Evolutionary conservation across 805 yeast species (phyloP).

Genomic region (Ogataea glucozyma): DNA sequence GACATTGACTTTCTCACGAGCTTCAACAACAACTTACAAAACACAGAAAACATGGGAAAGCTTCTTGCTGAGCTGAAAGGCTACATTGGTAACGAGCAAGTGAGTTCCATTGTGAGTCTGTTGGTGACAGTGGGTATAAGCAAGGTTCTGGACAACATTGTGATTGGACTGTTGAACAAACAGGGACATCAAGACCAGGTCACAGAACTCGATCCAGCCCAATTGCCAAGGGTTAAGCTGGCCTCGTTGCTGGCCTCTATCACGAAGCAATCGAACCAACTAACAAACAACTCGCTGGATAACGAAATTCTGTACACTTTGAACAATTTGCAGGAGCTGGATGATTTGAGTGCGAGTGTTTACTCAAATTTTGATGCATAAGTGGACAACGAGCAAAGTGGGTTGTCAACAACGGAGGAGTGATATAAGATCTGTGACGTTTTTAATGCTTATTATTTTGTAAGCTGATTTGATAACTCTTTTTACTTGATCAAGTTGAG

Average conservation of each 20-base stretch:
- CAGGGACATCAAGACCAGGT: too few species aligned
- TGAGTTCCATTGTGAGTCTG: slow-evolving; percentile 34
- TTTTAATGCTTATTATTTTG: too few species aligned
- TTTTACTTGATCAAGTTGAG: too few species aligned
- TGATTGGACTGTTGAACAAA: slow-evolving; percentile 18
- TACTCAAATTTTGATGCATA: slow-evolving; percentile 67
- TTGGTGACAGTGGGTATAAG: slow-evolving; percentile 47
- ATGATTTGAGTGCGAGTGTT: slow-evolving; percentile 86
- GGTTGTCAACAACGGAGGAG: too few species aligned
- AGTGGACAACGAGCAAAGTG: background rate
- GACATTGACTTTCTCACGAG: slow-evolving; percentile 41
- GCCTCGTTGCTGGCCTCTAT: slow-evolving; percentile 72
- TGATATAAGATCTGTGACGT: too few species aligned
- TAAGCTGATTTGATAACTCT: too few species aligned
- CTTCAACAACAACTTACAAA: slow-evolving; percentile 28
- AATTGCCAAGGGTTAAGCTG: slow-evolving; percentile 43
- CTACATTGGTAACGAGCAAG: slow-evolving; percentile 31
- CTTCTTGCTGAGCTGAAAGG: slow-evolving; percentile 33
- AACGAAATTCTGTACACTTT: slow-evolving; percentile 38
- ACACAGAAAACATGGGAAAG: slow-evolving; percentile 31
- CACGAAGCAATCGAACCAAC: slow-evolving; percentile 57
- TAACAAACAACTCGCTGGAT: slow-evolving; percentile 34
- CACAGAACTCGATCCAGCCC: slow-evolving; percentile 2
- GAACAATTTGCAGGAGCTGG: slow-evolving; percentile 62
- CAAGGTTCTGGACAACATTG: slow-evolving; percentile 49